phyloP scores from a whole-genome alignment of 2,329 filamentous ascomycete genomes.

The Aspergillus fumigatus region DNA sequence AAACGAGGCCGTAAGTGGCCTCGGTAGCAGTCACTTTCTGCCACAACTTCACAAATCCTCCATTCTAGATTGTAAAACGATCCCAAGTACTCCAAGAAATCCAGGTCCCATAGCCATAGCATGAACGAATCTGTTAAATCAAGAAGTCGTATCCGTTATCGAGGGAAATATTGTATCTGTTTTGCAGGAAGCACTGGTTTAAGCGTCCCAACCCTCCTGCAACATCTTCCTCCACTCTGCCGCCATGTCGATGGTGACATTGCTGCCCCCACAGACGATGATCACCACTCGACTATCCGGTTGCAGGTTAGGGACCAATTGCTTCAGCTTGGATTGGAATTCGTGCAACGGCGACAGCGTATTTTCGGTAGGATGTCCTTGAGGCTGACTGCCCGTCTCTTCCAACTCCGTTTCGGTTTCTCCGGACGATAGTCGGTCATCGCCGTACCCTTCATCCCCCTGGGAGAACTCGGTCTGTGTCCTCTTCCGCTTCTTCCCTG shows the following conservation, averaged over 20 bases:
- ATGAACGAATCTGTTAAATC: background rate
- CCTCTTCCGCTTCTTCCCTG: constrained; percentile 28
- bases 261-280: constrained; percentile 76
- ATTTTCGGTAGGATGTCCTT: background rate
- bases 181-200: constrained; percentile 5
- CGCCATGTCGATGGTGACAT: constrained; percentile 60
- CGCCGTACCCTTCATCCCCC: constrained; percentile 33
- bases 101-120: background rate
- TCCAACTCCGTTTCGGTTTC: constrained; percentile 25
- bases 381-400: constrained; percentile 1
- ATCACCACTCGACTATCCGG: constrained; percentile 70
- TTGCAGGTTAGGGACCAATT: constrained; percentile 60
- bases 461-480: constrained; percentile 8
- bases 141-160: background rate
- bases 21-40: no score
- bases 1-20: no score
- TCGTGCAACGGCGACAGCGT: constrained; percentile 3
- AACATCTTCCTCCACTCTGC: constrained; percentile 51
- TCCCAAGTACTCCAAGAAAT: background rate
- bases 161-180: background rate
- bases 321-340: constrained; percentile 49
- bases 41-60: background rate
- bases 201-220: constrained; percentile 33
- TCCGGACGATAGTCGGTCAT: constrained; percentile 28
- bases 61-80: background rate